A percentile compares a stretch with the other conserved stretches of the same genome.
Evolutionary conservation across 352 stramenopile genomes (phyloP).

Genomic region (Phytophthora pini): DNA sequence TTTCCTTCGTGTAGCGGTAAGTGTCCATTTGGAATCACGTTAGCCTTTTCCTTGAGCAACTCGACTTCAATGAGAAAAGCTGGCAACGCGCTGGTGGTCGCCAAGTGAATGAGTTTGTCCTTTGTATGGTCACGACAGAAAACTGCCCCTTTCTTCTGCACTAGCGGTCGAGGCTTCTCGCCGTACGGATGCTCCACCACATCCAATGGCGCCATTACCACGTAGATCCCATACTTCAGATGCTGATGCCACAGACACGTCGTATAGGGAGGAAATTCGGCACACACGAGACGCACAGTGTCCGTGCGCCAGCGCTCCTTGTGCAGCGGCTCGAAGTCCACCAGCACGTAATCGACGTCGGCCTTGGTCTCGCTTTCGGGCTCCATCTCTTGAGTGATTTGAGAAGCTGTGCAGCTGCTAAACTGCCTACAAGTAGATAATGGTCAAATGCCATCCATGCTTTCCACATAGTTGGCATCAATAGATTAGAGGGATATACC

Average conservation of each 20-base stretch:
- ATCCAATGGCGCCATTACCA: constrained; percentile 45
- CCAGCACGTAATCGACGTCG: constrained; percentile 44
- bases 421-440: too few species aligned
- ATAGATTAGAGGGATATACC: too few species aligned
- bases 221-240: constrained; percentile 54
- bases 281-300: constrained; percentile 42
- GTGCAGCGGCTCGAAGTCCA: constrained; percentile 58
- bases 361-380: constrained; percentile 4
- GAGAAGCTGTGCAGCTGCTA: constrained; percentile 3
- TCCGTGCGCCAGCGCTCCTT: constrained; percentile 49
- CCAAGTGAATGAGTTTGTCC: constrained; percentile 51
- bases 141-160: constrained; percentile 41
- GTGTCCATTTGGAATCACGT: constrained; percentile 26
- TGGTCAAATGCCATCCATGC: neutral
- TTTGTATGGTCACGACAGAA: constrained; percentile 63
- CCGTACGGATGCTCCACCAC: constrained; percentile 39
- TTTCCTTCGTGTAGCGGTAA: constrained; percentile 31
- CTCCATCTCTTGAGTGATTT: constrained; percentile 25
- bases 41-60: constrained; percentile 46
- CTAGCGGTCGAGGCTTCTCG: constrained; percentile 25
- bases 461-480: too few species aligned
- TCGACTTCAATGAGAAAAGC: constrained; percentile 65
- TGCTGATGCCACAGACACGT: constrained; percentile 58
- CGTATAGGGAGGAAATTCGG: constrained; percentile 45
- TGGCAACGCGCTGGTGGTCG: constrained; percentile 34